Evolutionary conservation across 2,329 filamentous ascomycete species (phyloP).

Genomic region (Fusarium drepaniforme): DNA sequence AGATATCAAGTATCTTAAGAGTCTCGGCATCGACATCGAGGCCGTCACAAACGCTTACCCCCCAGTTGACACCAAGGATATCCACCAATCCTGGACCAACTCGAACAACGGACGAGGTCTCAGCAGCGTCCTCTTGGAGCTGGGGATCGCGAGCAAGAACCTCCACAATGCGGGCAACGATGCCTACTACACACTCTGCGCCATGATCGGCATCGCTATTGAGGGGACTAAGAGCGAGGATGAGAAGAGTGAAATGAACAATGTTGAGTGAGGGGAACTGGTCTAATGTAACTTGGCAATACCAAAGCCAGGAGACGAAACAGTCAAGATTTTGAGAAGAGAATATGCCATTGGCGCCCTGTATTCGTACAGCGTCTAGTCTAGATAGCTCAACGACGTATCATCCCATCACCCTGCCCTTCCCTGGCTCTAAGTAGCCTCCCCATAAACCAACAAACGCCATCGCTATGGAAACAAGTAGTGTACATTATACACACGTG

Average conservation of each 20-base stretch:
- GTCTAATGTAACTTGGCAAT: not conserved
- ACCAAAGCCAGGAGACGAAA: not conserved
- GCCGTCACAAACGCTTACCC: constrained; percentile 68
- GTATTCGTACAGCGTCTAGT: constrained; percentile 41
- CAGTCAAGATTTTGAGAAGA: constrained; percentile 38
- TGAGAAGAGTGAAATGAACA: constrained; percentile 22
- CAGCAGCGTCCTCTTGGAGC: constrained; percentile 68
- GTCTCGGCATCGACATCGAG: constrained; percentile 72
- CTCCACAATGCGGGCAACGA: constrained; percentile 94
- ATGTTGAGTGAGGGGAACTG: constrained; percentile 22
- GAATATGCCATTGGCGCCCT: constrained; percentile 37
- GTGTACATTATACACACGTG: constrained; percentile 51
- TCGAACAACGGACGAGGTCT: constrained; percentile 69
- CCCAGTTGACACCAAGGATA: constrained; percentile 76
- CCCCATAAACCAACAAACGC: constrained; percentile 52
- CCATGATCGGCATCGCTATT: constrained; percentile 67
- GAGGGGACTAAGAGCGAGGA: constrained; percentile 39
- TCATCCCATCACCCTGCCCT: constrained; percentile 37
- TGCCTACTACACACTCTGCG: constrained; percentile 82
- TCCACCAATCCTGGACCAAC: constrained; percentile 75
- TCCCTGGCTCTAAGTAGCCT: constrained; percentile 32
- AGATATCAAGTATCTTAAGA: constrained; percentile 77
- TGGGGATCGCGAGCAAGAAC: constrained; percentile 72
- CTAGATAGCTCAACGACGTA: constrained; percentile 33
- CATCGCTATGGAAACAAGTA: constrained; percentile 59